Evolutionary conservation across 345 rosid genomes (phyloP).

Genomic region (Gossypioides kirkii): DNA sequence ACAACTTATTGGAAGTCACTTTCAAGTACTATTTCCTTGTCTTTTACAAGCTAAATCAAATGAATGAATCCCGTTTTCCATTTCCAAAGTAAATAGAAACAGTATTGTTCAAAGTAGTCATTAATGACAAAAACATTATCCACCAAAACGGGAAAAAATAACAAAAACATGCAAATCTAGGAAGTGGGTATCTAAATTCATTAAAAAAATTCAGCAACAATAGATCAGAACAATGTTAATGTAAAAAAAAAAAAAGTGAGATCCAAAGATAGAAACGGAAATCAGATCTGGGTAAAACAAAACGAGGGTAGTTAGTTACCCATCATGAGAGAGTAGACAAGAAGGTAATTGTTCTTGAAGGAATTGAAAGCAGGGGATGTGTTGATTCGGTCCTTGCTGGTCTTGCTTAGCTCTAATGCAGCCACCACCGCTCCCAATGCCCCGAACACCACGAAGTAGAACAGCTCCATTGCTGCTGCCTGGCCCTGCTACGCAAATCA

Average conservation of each 20-base stretch:
- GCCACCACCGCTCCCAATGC: constrained; percentile 60
- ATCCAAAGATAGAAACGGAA: neutral
- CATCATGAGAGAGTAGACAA: constrained; percentile 94
- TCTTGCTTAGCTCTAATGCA: constrained; percentile 64
- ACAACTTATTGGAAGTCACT: neutral
- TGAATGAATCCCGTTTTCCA: neutral
- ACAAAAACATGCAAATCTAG: neutral
- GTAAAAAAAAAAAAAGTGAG: neutral
- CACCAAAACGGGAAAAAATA: neutral
- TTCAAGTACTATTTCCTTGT: neutral
- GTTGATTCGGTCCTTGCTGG: constrained; percentile 63
- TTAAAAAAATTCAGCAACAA: neutral
- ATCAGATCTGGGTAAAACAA: constrained; percentile 1
- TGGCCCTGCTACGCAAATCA: neutral
- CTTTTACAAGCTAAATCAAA: constrained; percentile 7
- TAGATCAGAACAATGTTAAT: constrained; percentile 15
- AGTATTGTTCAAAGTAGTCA: neutral
- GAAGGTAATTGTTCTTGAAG: constrained; percentile 79
- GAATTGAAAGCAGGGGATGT: constrained; percentile 71
- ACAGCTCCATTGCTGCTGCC: constrained; percentile 53
- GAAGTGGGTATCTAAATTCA: neutral
- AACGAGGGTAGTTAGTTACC: constrained; percentile 30
- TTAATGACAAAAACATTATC: neutral
- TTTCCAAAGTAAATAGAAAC: neutral
- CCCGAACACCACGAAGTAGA: constrained; percentile 64